These are phyloP conservation scores for Solanum medicagineum DNA, from an alignment of 257 asterid species.

Conservation along the genomic window DNA sequence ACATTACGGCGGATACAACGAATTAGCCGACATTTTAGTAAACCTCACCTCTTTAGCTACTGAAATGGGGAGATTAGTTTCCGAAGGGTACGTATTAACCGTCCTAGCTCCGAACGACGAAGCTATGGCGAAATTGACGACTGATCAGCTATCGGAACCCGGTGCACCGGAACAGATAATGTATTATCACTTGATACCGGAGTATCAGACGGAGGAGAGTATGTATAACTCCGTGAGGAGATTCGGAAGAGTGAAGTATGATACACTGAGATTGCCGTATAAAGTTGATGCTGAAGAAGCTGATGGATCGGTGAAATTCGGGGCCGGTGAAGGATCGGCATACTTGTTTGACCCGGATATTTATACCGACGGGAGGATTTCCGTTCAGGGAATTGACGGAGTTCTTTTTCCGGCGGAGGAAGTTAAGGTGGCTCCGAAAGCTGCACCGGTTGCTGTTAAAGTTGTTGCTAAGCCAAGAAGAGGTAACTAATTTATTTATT, in stretches of 20 bases:
- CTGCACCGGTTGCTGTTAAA: slow-evolving; percentile 41
- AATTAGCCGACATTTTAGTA: slow-evolving; percentile 74
- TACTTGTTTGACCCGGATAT: slow-evolving; percentile 86
- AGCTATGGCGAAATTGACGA: slow-evolving; percentile 85
- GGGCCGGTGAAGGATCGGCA: slow-evolving; percentile 59
- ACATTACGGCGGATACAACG: slow-evolving; percentile 94
- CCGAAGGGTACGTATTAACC: slow-evolving; percentile 79
- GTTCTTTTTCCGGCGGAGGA: slow-evolving; percentile 71
- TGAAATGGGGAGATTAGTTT: slow-evolving; percentile 83
- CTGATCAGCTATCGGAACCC: slow-evolving; percentile 80
- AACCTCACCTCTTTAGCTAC: slow-evolving; percentile 80
- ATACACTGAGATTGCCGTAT: slow-evolving; percentile 75
- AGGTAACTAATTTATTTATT: slow-evolving; percentile 23
- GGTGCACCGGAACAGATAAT: slow-evolving; percentile 95
- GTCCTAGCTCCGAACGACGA: slow-evolving; percentile 90
- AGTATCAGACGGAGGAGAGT: slow-evolving; percentile 92
- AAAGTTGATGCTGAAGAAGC: slow-evolving; percentile 87
- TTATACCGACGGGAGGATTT: slow-evolving; percentile 87
- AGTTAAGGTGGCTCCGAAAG: slow-evolving; percentile 23
- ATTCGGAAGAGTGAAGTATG: slow-evolving; percentile 76
- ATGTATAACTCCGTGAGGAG: slow-evolving; percentile 89
- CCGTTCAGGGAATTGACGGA: slow-evolving; percentile 87
- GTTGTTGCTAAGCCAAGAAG: slow-evolving; percentile 43
- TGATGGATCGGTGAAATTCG: slow-evolving; percentile 84
- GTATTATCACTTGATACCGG: slow-evolving; percentile 79